Evolutionary conservation across 306 rosid species (phyloP).

Genomic region (Rubus idaeus): DNA sequence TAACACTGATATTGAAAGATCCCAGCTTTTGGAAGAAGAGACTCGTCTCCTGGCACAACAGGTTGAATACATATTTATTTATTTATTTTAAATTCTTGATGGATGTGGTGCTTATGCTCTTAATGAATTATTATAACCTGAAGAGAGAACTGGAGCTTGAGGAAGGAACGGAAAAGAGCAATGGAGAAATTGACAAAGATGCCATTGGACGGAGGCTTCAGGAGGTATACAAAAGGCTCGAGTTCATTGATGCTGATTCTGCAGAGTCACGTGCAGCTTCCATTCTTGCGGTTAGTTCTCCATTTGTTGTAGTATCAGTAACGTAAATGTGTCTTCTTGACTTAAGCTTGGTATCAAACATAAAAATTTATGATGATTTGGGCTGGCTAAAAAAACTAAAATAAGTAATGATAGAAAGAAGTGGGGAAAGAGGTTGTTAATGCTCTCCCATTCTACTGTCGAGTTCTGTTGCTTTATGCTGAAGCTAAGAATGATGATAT

Average conservation of each 20-base stretch:
- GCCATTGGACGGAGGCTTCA: constrained; percentile 65
- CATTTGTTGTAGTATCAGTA: constrained; percentile 25
- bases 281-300: constrained; percentile 84
- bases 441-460: not conserved
- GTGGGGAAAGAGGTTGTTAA: not conserved
- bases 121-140: constrained; percentile 26
- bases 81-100: not conserved
- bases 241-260: constrained; percentile 84
- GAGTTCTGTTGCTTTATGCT: not conserved
- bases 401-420: not conserved
- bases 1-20: constrained; percentile 85
- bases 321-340: constrained; percentile 9
- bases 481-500: not conserved
- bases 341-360: not conserved
- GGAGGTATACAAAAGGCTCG: constrained; percentile 93
- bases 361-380: not conserved
- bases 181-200: constrained; percentile 51
- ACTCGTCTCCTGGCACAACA: constrained; percentile 63
- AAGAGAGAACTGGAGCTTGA: constrained; percentile 74
- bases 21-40: constrained; percentile 82
- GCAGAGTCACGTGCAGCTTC: constrained; percentile 97
- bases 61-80: constrained; percentile 38
- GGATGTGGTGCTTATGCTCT: constrained; percentile 12
- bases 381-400: not conserved
- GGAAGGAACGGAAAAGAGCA: constrained; percentile 45